A percentile compares a stretch with the other conserved stretches of the same genome.
These are phyloP conservation scores for Pleurotus cornucopiae DNA, from an alignment of 768 basidiomycete genomes.

Conservation along the genomic window DNA sequence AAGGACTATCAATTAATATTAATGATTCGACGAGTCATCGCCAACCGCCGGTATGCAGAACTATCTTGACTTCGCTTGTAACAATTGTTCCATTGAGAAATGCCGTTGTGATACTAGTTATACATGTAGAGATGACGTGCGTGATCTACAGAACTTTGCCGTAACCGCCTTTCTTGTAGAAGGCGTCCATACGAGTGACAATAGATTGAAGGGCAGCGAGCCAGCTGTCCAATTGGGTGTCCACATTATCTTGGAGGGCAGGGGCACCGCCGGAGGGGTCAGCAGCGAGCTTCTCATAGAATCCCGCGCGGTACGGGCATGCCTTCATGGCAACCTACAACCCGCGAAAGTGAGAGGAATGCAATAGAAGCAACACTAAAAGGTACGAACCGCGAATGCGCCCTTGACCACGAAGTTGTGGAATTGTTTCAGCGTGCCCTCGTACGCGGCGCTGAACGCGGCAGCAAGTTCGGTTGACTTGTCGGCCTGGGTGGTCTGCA, in stretches of 20 bases:
- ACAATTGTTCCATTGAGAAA: too few relatives aligned
- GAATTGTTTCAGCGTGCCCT: constrained; percentile 74
- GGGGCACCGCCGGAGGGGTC: constrained; percentile 50
- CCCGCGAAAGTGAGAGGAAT: background rate
- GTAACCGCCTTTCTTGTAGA: constrained; percentile 59
- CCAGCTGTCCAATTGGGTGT: constrained; percentile 61
- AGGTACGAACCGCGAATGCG: constrained; percentile 45
- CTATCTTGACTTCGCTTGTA: too few relatives aligned
- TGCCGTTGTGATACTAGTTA: too few relatives aligned
- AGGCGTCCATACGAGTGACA: constrained; percentile 48
- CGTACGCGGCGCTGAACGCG: constrained; percentile 82
- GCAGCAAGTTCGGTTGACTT: constrained; percentile 55
- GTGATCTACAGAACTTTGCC: constrained; percentile 28
- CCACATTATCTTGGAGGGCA: constrained; percentile 44
- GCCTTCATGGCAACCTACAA: constrained; percentile 61
- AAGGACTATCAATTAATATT: too few relatives aligned
- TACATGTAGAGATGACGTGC: too few relatives aligned
- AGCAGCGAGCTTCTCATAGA: constrained; percentile 63
- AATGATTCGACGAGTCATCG: too few relatives aligned
- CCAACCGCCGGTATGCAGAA: too few relatives aligned
- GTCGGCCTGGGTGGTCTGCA: constrained; percentile 69
- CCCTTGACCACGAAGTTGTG: constrained; percentile 78
- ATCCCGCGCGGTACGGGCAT: constrained; percentile 61
- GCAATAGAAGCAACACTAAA: background rate
- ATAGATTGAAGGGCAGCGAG: constrained; percentile 56